These are phyloP conservation scores for Trypanosomatidae sp. DNA, from an alignment of 208 protist species.

Conservation along the genomic window DNA sequence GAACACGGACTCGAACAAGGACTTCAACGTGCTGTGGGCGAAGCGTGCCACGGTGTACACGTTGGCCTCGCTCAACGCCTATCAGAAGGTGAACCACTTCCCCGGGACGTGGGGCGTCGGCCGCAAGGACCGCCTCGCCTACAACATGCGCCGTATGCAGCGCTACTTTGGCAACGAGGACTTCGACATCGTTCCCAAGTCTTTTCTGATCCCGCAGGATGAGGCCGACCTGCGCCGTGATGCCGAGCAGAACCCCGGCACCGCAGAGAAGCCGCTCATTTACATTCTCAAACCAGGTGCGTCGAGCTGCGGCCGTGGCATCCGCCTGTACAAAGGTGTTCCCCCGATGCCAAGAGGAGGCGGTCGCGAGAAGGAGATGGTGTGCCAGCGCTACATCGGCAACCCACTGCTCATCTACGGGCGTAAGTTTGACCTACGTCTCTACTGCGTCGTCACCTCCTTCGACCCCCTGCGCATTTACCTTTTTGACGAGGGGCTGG, in stretches of 20 bases:
- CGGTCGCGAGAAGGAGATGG: conserved; percentile 39
- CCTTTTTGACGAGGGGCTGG: conserved; percentile 92
- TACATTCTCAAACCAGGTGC: conserved; percentile 91
- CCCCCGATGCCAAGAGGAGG: conserved; percentile 61
- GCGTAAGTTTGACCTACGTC: conserved; percentile 97
- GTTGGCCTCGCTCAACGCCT: conserved; percentile 67
- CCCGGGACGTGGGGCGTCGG: conserved; percentile 92
- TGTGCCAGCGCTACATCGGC: conserved; percentile 95
- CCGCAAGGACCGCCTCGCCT: conserved; percentile 85
- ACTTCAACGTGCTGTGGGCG: conserved; percentile 92
- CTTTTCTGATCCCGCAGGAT: conserved; percentile 87
- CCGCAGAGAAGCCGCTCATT: conserved; percentile 62
- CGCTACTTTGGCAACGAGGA: conserved; percentile 62
- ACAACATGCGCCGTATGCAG: conserved; percentile 81
- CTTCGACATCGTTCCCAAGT: conserved; percentile 84
- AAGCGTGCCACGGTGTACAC: conserved; percentile 87
- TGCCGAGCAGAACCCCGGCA: conserved; percentile 55
- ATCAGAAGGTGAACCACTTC: conserved; percentile 94
- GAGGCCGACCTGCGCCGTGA: conserved; percentile 58
- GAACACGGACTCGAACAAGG: conserved; percentile 82
- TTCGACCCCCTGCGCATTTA: conserved; percentile 94
- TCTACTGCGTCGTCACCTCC: conserved; percentile 96
- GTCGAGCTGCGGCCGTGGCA: conserved; percentile 89
- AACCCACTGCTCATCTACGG: conserved; percentile 96
- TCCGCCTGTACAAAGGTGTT: conserved; percentile 66